phyloP scores from a whole-genome alignment of 306 rosid species.

The Styphnolobium japonicum region DNA sequence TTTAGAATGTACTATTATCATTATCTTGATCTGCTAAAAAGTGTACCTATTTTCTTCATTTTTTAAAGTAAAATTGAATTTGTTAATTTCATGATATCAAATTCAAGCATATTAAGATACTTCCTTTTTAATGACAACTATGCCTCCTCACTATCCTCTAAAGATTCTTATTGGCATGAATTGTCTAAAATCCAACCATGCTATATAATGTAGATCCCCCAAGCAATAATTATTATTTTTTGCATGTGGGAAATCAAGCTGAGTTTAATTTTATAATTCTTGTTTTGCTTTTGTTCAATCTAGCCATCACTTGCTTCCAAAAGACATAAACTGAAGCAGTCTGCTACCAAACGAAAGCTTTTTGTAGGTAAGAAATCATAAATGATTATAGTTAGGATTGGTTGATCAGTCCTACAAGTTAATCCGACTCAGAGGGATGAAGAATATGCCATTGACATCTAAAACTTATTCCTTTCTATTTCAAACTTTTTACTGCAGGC shows the following conservation, averaged over 20 bases:
- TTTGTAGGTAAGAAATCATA: constrained; percentile 55
- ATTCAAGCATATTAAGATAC: constrained; percentile 8
- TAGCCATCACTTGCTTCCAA: constrained; percentile 61
- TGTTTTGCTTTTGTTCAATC: constrained; percentile 29
- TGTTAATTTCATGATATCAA: neutral
- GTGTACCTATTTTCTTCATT: neutral
- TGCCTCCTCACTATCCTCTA: neutral
- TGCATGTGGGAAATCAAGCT: constrained; percentile 17
- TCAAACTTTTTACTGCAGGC: constrained; percentile 46
- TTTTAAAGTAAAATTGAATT: neutral
- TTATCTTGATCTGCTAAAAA: neutral
- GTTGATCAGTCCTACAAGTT: constrained; percentile 6
- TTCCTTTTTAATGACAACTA: neutral
- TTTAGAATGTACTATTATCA: neutral
- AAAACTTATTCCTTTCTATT: constrained; percentile 12
- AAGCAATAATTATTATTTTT: neutral
- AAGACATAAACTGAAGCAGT: constrained; percentile 52
- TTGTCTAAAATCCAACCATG: neutral
- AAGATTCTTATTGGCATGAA: neutral
- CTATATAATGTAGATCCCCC: neutral
- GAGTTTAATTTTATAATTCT: constrained; percentile 17
- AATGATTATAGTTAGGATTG: neutral
- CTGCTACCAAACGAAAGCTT: constrained; percentile 38
- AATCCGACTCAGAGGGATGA: constrained; percentile 7
- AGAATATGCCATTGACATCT: constrained; percentile 18